Evolutionary conservation across 2,329 filamentous ascomycete genomes (phyloP).

Genomic region (Penicillium sclerotigenum): DNA sequence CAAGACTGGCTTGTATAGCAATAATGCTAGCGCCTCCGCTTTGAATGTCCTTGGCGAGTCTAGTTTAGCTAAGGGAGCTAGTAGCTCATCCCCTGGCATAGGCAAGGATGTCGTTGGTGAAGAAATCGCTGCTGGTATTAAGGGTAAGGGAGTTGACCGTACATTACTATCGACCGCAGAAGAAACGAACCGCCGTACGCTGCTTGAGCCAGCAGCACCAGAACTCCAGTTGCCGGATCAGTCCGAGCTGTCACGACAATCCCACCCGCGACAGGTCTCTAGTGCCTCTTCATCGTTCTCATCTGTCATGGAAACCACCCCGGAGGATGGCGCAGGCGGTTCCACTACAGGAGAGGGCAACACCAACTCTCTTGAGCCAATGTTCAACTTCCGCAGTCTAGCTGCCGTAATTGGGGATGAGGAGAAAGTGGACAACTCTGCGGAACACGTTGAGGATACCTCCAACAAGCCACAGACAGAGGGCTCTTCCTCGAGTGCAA

Average conservation of each 20-base stretch:
- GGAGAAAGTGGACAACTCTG: slow-evolving; percentile 45
- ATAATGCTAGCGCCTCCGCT: slow-evolving; percentile 62
- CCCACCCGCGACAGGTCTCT: slow-evolving; percentile 77
- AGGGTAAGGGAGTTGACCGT: slow-evolving; percentile 70
- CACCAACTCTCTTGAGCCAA: slow-evolving; percentile 62
- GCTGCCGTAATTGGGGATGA: slow-evolving; percentile 76
- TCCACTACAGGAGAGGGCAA: slow-evolving; percentile 49
- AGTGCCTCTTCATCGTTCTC: slow-evolving; percentile 82
- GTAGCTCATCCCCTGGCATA: slow-evolving; percentile 38
- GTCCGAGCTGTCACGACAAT: slow-evolving; percentile 58
- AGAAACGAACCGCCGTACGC: slow-evolving; percentile 12
- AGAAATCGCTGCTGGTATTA: slow-evolving; percentile 45
- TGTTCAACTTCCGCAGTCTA: slow-evolving; percentile 89
- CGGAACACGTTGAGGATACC: slow-evolving; percentile 40
- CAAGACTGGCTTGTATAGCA: slow-evolving; percentile 55
- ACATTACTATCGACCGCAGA: slow-evolving; percentile 27
- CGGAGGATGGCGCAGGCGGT: slow-evolving; percentile 42
- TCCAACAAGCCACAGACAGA: slow-evolving; percentile 18
- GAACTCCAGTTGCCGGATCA: slow-evolving; percentile 16
- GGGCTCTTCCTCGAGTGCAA: slow-evolving; percentile 23
- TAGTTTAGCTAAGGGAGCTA: slow-evolving; percentile 35
- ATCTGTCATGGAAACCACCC: slow-evolving; percentile 64
- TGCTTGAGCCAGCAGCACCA: slow-evolving; percentile 4
- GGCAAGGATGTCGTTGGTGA: slow-evolving; percentile 39
- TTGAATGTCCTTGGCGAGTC: slow-evolving; percentile 46